Conservation (phyloP, 306 rosid species). For the Cucumis melo region DNA sequence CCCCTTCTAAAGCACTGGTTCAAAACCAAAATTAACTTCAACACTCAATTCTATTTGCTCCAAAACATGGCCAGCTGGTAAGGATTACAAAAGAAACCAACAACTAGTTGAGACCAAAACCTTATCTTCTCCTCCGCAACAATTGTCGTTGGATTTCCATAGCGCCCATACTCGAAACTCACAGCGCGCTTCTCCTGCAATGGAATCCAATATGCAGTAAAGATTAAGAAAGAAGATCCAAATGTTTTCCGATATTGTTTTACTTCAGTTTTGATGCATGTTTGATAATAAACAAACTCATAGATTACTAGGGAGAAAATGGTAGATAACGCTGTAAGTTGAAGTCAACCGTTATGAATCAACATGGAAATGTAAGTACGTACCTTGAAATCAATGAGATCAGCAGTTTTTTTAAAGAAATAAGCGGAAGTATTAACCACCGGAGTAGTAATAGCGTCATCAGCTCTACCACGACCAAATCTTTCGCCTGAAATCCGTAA, state of each 20-base stretch:
- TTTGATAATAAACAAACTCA: background rate
- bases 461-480: conserved; percentile 68
- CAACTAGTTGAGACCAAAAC: conserved; percentile 20
- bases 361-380: background rate
- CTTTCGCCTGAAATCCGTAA: conserved; percentile 46
- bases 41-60: background rate
- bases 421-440: conserved; percentile 85
- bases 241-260: background rate
- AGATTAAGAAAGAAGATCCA: background rate
- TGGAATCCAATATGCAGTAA: background rate
- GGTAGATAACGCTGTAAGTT: background rate
- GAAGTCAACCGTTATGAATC: background rate
- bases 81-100: background rate
- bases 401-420: conserved; percentile 62
- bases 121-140: conserved; percentile 91
- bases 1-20: conserved; percentile 84
- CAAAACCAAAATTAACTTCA: conserved; percentile 8
- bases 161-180: conserved; percentile 91
- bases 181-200: conserved; percentile 62
- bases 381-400: conserved; percentile 87
- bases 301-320: background rate
- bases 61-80: background rate
- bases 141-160: conserved; percentile 86
- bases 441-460: conserved; percentile 89
- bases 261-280: background rate